These are phyloP conservation scores for Sphaerulina vaccinii DNA, from an alignment of 2,329 filamentous ascomycete genomes.

Conservation along the genomic window DNA sequence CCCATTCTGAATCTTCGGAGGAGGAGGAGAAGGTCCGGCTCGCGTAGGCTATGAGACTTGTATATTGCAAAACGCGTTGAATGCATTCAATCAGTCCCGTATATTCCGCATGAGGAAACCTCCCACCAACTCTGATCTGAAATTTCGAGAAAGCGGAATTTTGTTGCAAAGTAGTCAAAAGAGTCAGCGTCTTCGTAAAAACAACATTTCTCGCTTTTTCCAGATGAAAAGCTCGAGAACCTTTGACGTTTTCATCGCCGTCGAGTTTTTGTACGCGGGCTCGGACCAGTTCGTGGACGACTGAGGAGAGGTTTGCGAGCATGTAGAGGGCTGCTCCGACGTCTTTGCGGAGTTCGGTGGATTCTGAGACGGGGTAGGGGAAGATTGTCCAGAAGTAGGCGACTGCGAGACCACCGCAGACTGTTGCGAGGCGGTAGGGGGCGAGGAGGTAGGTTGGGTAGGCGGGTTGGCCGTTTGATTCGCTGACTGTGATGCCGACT, in stretches of 20 bases:
- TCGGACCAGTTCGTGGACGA: slow-evolving; percentile 66
- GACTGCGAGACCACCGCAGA: slow-evolving; percentile 64
- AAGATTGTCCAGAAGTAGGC: slow-evolving; percentile 78
- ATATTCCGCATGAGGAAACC: slow-evolving; percentile 66
- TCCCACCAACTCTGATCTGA: slow-evolving; percentile 69
- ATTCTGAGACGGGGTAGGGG: slow-evolving; percentile 69
- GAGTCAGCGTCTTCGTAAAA: slow-evolving; percentile 66
- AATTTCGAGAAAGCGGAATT: slow-evolving; percentile 66
- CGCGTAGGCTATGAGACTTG: slow-evolving; percentile 64
- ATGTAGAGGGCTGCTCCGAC: slow-evolving; percentile 69
- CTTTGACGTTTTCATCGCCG: slow-evolving; percentile 51
- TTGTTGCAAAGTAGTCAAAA: slow-evolving; percentile 62
- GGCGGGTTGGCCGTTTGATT: slow-evolving; percentile 63
- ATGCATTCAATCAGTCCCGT: slow-evolving; percentile 60
- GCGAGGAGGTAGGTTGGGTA: slow-evolving; percentile 69
- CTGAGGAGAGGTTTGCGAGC: slow-evolving; percentile 70
- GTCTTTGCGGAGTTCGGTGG: slow-evolving; percentile 66
- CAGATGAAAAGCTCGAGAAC: slow-evolving; percentile 54
- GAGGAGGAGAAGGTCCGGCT: slow-evolving; percentile 51
- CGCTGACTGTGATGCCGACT: slow-evolving; percentile 58
- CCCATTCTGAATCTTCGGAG: slow-evolving; percentile 54
- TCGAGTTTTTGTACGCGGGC: slow-evolving; percentile 59
- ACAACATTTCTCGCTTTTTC: slow-evolving; percentile 59
- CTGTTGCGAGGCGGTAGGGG: slow-evolving; percentile 68
- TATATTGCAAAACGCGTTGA: slow-evolving; percentile 63